Evolutionary conservation across 1,284 basidiomycete species (phyloP), one percentile per base, ranked within the genome.

Genomic region (Agaricales sp.): DNA sequence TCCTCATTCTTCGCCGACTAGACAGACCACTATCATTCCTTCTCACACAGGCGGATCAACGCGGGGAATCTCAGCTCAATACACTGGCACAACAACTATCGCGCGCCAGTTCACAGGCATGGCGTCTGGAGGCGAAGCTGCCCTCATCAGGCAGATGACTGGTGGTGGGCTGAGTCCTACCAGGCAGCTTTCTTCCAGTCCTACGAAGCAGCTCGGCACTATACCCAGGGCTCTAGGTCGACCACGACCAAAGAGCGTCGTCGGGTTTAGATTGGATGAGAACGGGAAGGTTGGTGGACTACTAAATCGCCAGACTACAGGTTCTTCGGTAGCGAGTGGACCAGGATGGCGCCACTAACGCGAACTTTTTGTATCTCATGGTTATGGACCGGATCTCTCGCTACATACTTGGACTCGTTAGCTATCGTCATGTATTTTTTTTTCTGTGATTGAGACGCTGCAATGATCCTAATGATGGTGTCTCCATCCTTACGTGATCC

Each of bases 81-180:
- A 67, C 45, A 86, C 82, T 4, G 82, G 82, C 2, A 78, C 76
- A 2, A 86, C 83, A 2, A 86, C 83, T 2, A 70, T 87, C 50
- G 81, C 82, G 0, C 72, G 80, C 44, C 85, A 88, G 61, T 82
- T 87, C 55, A 88, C 84, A 3, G 84, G 83, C 20, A 54, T 82
- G 25, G 67, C 71, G 13, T 60, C 61, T 18, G n/a, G n/a, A n/a
- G 63, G 61, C 13, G 75, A 78, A 52, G 61, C 66, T n/a, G 66
- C 64, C 45, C 56, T 83, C 43, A 56, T 75, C 49, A 65, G 73
- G 53, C 82, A 87, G 57, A 61, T 82, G 52, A 83, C 83, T 0
- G 83, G 85, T 14, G 79, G 79, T 3, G 75, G 79, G 4, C 55
- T 78, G 50, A 82, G 76, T 57, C 81, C 82, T 4, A 82, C 80